Evolutionary conservation across 495 filamentous ascomycete genomes (phyloP).

Genomic region (Lineolata rhizophorae): DNA sequence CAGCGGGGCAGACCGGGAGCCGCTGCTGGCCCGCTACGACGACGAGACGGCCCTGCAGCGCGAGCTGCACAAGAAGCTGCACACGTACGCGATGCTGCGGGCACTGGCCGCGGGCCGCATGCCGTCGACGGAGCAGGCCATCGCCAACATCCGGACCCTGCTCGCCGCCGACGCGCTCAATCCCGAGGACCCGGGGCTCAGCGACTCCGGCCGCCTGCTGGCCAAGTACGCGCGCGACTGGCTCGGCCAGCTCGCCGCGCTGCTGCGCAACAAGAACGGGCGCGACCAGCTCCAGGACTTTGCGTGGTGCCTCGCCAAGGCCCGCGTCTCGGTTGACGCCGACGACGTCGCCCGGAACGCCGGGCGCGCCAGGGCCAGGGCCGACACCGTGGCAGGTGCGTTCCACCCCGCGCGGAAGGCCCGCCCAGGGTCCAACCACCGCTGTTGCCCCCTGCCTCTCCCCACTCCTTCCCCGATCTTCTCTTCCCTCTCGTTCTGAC

Average conservation of each 20-base stretch:
- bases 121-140: slow-evolving; percentile 71
- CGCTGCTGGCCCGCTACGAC: slow-evolving; percentile 64
- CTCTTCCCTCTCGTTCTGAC: too few relatives aligned
- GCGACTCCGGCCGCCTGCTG: slow-evolving; percentile 50
- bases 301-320: slow-evolving; percentile 62
- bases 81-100: slow-evolving; percentile 76
- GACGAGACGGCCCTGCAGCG: slow-evolving; percentile 65
- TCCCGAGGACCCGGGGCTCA: slow-evolving; percentile 51
- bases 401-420: too few relatives aligned
- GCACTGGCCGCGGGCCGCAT: slow-evolving; percentile 73
- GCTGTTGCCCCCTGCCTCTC: too few relatives aligned
- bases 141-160: slow-evolving; percentile 61
- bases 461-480: too few relatives aligned
- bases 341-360: slow-evolving; percentile 41
- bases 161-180: slow-evolving; percentile 60
- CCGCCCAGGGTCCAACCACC: too few relatives aligned
- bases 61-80: slow-evolving; percentile 61
- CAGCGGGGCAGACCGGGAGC: slow-evolving; percentile 39
- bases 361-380: slow-evolving; percentile 40
- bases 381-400: slow-evolving; percentile 58
- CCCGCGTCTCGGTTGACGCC: slow-evolving; percentile 45
- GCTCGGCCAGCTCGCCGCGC: slow-evolving; percentile 51
- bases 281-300: slow-evolving; percentile 81
- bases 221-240: slow-evolving; percentile 49
- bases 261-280: slow-evolving; percentile 60